Conservation (phyloP, 176 grass and related monocot species). For the Paspalum notatum region DNA sequence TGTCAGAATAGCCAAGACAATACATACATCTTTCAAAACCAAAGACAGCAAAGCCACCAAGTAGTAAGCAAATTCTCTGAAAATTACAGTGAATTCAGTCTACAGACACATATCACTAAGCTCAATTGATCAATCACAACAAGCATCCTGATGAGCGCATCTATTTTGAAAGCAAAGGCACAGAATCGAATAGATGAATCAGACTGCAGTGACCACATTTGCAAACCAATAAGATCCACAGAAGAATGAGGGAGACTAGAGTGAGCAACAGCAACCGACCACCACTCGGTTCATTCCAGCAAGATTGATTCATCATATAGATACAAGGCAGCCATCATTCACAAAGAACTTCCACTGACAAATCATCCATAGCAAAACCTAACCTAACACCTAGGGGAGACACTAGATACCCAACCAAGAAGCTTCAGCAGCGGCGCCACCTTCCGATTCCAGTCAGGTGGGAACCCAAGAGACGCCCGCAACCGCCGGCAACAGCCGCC, state of each 20-base stretch:
- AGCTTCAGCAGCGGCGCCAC: no score
- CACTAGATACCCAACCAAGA: not conserved
- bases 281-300: not conserved
- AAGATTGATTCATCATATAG: slow-evolving; percentile 30
- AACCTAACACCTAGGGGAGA: slow-evolving; percentile 8
- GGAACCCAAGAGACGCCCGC: not conserved
- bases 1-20: no score
- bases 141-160: no score
- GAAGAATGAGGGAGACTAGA: not conserved
- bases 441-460: not conserved
- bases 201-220: not conserved
- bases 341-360: not conserved
- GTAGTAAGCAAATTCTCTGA: no score
- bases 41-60: no score
- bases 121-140: no score
- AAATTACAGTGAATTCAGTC: no score
- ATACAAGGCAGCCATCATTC: not conserved
- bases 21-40: no score
- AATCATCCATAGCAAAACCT: not conserved
- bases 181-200: not conserved
- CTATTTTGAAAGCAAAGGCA: no score
- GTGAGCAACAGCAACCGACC: not conserved
- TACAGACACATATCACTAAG: no score
- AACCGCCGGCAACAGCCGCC: not conserved
- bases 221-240: not conserved